Percentiles rank a stretch among this genome's conserved stretches.
Evolutionary conservation across 2,329 filamentous ascomycete species (phyloP).

Genomic region (Passalora sequoiae): DNA sequence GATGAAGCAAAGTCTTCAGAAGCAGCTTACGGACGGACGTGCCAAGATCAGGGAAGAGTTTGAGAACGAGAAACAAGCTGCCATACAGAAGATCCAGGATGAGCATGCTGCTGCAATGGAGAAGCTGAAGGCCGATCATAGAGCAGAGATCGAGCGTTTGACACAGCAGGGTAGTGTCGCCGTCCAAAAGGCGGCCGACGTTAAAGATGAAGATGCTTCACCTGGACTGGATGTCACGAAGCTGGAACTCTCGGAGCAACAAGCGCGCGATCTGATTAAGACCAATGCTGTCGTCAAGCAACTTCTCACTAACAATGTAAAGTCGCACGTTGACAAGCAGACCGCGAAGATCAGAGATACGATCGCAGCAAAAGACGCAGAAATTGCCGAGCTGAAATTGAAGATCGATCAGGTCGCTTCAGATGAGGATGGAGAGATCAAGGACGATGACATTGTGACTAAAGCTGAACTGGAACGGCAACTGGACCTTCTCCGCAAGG

Average conservation of each 20-base stretch:
- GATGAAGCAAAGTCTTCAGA: constrained; percentile 64
- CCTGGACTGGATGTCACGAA: constrained; percentile 19
- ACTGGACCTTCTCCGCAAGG: constrained; percentile 26
- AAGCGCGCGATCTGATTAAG: constrained; percentile 47
- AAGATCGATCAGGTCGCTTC: constrained; percentile 11
- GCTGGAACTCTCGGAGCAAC: constrained; percentile 44
- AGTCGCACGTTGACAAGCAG: constrained; percentile 41
- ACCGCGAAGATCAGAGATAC: constrained; percentile 35
- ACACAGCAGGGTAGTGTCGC: constrained; percentile 34
- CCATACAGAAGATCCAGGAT: constrained; percentile 45
- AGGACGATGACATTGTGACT: constrained; percentile 16
- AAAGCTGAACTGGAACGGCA: constrained; percentile 24
- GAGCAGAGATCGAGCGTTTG: constrained; percentile 35
- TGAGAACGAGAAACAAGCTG: constrained; percentile 42
- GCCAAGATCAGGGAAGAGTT: constrained; percentile 35
- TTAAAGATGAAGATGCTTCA: constrained; percentile 27
- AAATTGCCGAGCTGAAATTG: constrained; percentile 25
- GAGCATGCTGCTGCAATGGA: constrained; percentile 44
- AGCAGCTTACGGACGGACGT: constrained; percentile 55
- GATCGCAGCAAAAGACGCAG: constrained; percentile 29
- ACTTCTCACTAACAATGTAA: constrained; percentile 56
- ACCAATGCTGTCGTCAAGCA: constrained; percentile 47
- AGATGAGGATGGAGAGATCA: constrained; percentile 6
- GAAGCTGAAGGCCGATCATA: constrained; percentile 35
- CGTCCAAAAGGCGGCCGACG: constrained; percentile 33